Evolutionary conservation across 129 eudicot species (phyloP).

Genomic region (Flaveria sonorensis): DNA sequence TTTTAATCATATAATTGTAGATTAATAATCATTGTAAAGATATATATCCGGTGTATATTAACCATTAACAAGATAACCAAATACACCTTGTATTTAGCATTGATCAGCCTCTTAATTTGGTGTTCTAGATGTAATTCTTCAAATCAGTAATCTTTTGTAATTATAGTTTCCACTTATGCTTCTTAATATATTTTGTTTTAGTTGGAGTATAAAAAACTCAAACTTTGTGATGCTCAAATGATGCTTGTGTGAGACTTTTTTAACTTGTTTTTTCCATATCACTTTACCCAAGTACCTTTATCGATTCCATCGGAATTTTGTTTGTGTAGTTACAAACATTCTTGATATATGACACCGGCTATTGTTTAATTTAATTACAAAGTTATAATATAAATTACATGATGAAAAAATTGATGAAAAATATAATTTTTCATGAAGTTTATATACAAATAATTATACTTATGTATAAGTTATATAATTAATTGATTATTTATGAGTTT

Average conservation of each 20-base stretch:
- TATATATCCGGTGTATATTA: constrained; percentile 31
- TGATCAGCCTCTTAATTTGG: constrained; percentile 25
- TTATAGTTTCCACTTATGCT: constrained; percentile 12
- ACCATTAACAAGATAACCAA: constrained; percentile 33
- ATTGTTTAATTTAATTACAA: neutral
- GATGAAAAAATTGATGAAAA: too few relatives aligned
- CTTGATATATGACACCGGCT: constrained; percentile 12
- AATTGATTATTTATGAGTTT: too few relatives aligned
- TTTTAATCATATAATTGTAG: constrained; percentile 26
- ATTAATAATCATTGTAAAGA: constrained; percentile 31
- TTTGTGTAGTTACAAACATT: constrained; percentile 18
- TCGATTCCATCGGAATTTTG: constrained; percentile 15
- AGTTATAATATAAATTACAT: neutral
- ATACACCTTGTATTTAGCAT: constrained; percentile 35
- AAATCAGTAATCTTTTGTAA: constrained; percentile 24
- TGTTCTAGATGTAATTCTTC: constrained; percentile 29
- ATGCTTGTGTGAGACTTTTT: neutral
- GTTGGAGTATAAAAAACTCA: constrained; percentile 14
- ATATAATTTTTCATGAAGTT: too few relatives aligned
- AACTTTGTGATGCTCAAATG: neutral
- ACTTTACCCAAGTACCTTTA: constrained; percentile 23
- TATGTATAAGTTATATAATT: too few relatives aligned
- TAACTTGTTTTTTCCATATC: constrained; percentile 2
- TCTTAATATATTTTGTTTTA: neutral
- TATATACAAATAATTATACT: too few relatives aligned